Percentiles rank a stretch among this genome's conserved stretches.
Conservation (phyloP, 768 basidiomycete species). For the Chlorophyllum brunneum region DNA sequence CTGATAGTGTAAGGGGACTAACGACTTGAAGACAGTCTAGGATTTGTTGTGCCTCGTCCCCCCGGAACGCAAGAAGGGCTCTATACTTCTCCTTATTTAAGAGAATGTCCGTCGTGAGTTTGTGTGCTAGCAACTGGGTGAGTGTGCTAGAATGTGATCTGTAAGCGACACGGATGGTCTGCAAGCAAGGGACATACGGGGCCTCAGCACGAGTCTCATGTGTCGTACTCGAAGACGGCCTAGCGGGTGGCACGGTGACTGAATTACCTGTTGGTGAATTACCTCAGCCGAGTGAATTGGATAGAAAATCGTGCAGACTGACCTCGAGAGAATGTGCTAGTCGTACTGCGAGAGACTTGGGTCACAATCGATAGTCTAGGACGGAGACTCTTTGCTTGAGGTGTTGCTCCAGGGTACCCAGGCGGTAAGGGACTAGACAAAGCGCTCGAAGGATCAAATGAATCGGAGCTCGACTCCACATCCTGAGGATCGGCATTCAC, state of each 20-base stretch:
- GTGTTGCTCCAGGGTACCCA: background rate
- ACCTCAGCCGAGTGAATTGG: background rate
- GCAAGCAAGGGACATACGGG: background rate
- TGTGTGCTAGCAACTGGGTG: background rate
- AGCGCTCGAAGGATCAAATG: background rate
- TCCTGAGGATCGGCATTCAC: background rate
- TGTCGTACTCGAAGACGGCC: background rate
- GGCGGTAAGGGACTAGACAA: background rate
- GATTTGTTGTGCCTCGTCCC: slow-evolving; percentile 12
- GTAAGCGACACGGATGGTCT: background rate
- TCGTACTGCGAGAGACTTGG: background rate
- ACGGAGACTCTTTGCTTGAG: background rate
- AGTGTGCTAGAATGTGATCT: background rate
- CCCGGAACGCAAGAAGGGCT: slow-evolving; percentile 4
- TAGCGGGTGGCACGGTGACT: background rate
- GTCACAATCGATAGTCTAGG: slow-evolving; percentile 8
- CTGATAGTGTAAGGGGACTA: background rate
- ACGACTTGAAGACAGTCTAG: slow-evolving; percentile 13
- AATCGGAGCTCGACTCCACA: background rate
- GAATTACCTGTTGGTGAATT: background rate
- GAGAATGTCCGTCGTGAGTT: slow-evolving; percentile 2
- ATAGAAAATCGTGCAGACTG: background rate
- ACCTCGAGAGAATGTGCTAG: background rate
- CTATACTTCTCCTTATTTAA: slow-evolving; percentile 8
- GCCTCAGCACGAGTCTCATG: background rate